Percentiles rank a stretch among this genome's conserved stretches.
phyloP scores from a whole-genome alignment of 768 basidiomycete genomes.

The Scleroderma bovista region DNA sequence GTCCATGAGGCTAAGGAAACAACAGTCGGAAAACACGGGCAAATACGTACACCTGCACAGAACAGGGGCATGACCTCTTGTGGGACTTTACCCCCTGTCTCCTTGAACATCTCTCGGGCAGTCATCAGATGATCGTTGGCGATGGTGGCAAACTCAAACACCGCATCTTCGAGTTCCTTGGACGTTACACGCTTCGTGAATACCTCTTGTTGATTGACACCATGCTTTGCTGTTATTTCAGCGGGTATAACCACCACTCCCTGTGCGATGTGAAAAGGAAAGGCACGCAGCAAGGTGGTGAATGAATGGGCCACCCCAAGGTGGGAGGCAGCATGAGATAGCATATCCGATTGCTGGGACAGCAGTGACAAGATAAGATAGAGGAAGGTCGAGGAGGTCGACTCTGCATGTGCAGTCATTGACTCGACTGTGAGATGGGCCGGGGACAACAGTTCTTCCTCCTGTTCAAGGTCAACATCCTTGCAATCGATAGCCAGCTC shows the following conservation, averaged over 20 bases:
- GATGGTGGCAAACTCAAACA: slow-evolving; percentile 75
- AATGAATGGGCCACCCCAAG: slow-evolving; percentile 72
- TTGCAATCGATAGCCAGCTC: slow-evolving; percentile 4
- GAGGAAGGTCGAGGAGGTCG: slow-evolving; percentile 72
- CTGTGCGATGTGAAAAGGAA: slow-evolving; percentile 71
- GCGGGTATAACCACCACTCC: slow-evolving; percentile 74
- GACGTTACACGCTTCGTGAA: slow-evolving; percentile 51
- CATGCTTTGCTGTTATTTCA: slow-evolving; percentile 74
- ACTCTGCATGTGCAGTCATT: slow-evolving; percentile 68
- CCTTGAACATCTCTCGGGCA: slow-evolving; percentile 63
- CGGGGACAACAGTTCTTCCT: slow-evolving; percentile 58
- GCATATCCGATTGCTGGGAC: slow-evolving; percentile 45
- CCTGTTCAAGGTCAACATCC: slow-evolving; percentile 36
- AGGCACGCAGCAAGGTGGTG: slow-evolving; percentile 63
- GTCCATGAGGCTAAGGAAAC: slow-evolving; percentile 6
- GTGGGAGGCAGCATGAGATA: slow-evolving; percentile 79
- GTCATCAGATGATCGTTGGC: slow-evolving; percentile 78
- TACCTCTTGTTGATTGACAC: slow-evolving; percentile 75
- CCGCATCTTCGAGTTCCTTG: slow-evolving; percentile 66
- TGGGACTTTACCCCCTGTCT: slow-evolving; percentile 50
- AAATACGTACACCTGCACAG: slow-evolving; percentile 56
- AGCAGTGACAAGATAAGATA: slow-evolving; percentile 72
- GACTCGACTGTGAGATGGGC: slow-evolving; percentile 64
- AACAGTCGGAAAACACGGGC: not conserved
- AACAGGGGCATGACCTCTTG: slow-evolving; percentile 63